phyloP scores from a whole-genome alignment of 1,284 basidiomycete genomes.

The Irpex lacteus region DNA sequence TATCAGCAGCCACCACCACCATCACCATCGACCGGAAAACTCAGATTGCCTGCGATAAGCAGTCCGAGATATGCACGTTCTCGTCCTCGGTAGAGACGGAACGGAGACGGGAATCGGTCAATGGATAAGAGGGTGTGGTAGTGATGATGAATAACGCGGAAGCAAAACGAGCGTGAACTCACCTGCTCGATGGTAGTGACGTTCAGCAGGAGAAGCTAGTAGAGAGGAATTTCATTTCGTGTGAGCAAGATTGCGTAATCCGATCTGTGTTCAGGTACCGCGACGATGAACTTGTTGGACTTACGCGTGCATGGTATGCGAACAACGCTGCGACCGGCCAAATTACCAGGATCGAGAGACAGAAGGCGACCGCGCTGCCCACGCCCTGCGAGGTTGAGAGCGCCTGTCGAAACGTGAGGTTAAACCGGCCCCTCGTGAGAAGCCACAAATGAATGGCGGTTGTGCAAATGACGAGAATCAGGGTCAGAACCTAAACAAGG shows the following conservation, averaged over 20 bases:
- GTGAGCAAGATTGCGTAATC: neutral
- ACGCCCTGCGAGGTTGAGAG: slow-evolving; percentile 48
- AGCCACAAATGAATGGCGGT: slow-evolving; percentile 79
- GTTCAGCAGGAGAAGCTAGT: slow-evolving; percentile 76
- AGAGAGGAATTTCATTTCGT: neutral
- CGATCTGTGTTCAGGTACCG: neutral
- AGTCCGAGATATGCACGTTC: neutral
- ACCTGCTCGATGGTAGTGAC: slow-evolving; percentile 94
- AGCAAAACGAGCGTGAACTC: slow-evolving; percentile 24
- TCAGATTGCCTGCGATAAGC: neutral
- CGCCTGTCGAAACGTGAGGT: slow-evolving; percentile 54
- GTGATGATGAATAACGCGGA: neutral
- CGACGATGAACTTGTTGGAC: slow-evolving; percentile 22
- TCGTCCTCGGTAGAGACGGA: neutral
- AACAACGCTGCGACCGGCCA: slow-evolving; percentile 80
- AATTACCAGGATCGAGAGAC: slow-evolving; percentile 66
- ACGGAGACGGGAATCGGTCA: neutral
- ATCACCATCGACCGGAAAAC: neutral
- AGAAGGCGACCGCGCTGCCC: slow-evolving; percentile 80
- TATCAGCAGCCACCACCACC: neutral
- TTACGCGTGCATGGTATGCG: slow-evolving; percentile 80
- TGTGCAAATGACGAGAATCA: slow-evolving; percentile 77
- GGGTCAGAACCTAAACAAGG: slow-evolving; percentile 54
- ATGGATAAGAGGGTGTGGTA: neutral
- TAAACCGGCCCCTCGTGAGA: slow-evolving; percentile 52